These are phyloP conservation scores for Astrocystis sublimbata DNA, from an alignment of 495 filamentous ascomycete genomes.

Conservation along the genomic window DNA sequence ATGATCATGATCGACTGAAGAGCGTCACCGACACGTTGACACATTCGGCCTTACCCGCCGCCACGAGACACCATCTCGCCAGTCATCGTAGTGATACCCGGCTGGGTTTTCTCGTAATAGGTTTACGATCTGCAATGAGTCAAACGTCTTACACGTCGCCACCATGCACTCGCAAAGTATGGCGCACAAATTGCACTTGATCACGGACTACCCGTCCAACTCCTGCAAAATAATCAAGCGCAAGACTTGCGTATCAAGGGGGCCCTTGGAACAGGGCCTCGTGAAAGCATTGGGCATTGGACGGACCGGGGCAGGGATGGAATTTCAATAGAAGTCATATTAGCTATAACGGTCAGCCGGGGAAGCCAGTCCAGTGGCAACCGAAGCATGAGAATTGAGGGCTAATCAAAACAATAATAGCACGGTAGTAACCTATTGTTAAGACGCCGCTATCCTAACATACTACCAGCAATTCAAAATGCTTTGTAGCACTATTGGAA, in stretches of 20 bases:
- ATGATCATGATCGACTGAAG: neutral
- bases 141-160: neutral
- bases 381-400: too few species aligned
- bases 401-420: too few species aligned
- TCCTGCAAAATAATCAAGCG: too few species aligned
- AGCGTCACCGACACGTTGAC: neutral
- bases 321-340: too few species aligned
- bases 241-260: too few species aligned
- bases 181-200: neutral
- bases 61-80: neutral
- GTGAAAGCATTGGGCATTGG: too few species aligned
- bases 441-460: too few species aligned
- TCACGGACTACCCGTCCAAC: neutral
- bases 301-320: too few species aligned
- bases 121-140: neutral
- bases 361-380: too few species aligned
- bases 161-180: neutral
- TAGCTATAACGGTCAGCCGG: too few species aligned
- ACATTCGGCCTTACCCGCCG: neutral
- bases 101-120: neutral
- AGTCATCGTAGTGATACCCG: neutral
- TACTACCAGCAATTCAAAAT: neutral
- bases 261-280: too few species aligned
- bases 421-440: too few species aligned
- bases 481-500: slow-evolving; percentile 18